Evolutionary conservation across 1,139 yeast species (phyloP).

Genomic region (Candida neerlandica): DNA sequence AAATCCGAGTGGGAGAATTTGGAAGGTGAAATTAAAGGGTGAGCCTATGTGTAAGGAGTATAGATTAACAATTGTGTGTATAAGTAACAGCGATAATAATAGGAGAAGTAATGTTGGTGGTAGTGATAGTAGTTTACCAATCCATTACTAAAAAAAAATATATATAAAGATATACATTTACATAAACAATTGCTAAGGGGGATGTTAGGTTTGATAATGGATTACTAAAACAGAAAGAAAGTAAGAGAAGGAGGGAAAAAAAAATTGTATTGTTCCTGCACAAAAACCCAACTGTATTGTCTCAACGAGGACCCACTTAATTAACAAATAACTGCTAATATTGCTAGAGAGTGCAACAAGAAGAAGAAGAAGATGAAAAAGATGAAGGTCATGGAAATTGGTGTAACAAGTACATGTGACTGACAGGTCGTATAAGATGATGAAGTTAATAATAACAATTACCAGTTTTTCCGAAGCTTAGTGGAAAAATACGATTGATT

Average conservation of each 20-base stretch:
- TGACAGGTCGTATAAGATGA: too few relatives aligned
- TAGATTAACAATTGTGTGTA: too few relatives aligned
- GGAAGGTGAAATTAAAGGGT: too few relatives aligned
- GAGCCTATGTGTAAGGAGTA: too few relatives aligned
- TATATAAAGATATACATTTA: too few relatives aligned
- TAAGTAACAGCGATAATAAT: too few relatives aligned
- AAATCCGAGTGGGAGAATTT: too few relatives aligned
- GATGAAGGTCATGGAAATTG: neutral
- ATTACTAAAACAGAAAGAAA: slow-evolving; percentile 1
- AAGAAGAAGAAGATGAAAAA: neutral
- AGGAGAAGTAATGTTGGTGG: neutral
- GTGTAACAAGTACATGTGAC: neutral
- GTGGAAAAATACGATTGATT: too few relatives aligned
- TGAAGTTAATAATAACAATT: too few relatives aligned
- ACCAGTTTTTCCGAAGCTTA: too few relatives aligned
- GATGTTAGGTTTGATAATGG: slow-evolving; percentile 1
- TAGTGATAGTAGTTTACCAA: slow-evolving; percentile 3
- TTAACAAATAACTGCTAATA: too few relatives aligned
- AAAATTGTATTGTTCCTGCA: slow-evolving; percentile 4
- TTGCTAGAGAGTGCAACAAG: too few relatives aligned
- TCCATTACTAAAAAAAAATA: slow-evolving; percentile 4
- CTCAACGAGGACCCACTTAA: neutral
- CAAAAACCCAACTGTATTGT: neutral
- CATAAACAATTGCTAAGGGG: neutral
- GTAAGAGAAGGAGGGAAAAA: neutral